phyloP scores from a whole-genome alignment of 495 filamentous ascomycete species.

The Filosporella fistucella region DNA sequence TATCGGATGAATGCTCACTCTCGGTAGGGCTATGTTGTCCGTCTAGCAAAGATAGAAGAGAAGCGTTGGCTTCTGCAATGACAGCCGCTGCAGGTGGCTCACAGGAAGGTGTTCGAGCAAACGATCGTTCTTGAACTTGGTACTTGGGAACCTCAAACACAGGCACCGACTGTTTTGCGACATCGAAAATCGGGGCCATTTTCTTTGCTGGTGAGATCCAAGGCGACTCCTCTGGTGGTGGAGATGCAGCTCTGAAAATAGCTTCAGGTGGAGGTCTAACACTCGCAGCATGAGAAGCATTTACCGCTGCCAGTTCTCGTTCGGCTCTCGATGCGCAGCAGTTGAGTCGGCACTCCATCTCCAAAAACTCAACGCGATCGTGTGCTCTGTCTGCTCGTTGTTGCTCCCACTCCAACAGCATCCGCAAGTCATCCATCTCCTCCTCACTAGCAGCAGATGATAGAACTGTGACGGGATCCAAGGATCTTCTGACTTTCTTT shows the following conservation, averaged over 20 bases:
- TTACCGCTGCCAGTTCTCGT: constrained; percentile 1
- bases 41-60: constrained; percentile 51
- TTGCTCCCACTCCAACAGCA: constrained; percentile 62
- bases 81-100: constrained; percentile 46
- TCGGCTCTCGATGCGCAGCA: constrained; percentile 53
- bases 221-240: constrained; percentile 16
- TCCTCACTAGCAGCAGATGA: constrained; percentile 41
- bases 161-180: too few relatives aligned
- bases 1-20: too few relatives aligned
- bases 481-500: constrained; percentile 30
- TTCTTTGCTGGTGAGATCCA: constrained; percentile 22
- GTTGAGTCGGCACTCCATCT: constrained; percentile 72
- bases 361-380: constrained; percentile 74
- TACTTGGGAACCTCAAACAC: background rate
- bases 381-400: constrained; percentile 61
- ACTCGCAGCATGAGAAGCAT: background rate
- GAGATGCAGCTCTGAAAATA: constrained; percentile 42
- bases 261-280: constrained; percentile 45
- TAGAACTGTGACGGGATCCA: constrained; percentile 33
- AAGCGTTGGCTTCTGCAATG: constrained; percentile 36
- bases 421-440: constrained; percentile 53
- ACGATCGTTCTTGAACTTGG: constrained; percentile 10
- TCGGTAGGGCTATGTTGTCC: constrained; percentile 36
- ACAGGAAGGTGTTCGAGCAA: constrained; percentile 43
- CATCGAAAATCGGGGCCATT: background rate